Conservation (phyloP, 768 basidiomycete genomes). For the Boletus fagicola region DNA sequence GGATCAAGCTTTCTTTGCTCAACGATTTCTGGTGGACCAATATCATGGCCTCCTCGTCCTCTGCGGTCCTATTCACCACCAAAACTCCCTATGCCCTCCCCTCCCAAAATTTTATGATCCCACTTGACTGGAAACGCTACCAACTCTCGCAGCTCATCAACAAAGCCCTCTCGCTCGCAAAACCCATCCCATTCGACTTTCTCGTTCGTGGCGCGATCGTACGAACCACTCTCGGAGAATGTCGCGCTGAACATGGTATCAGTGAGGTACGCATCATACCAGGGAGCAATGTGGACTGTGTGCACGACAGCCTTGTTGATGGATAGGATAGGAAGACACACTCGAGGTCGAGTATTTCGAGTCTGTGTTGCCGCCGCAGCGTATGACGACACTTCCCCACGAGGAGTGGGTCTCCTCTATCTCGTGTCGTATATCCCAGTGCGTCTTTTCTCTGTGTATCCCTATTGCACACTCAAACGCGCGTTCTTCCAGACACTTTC, state of each 20-base stretch:
- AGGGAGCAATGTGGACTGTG: background rate
- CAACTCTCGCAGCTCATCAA: conserved; percentile 97
- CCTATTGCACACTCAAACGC: background rate
- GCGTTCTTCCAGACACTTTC: conserved; percentile 49
- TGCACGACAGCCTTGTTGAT: conserved; percentile 11
- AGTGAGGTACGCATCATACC: background rate
- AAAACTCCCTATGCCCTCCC: conserved; percentile 21
- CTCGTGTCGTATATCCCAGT: conserved; percentile 15
- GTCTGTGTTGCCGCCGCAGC: conserved; percentile 82
- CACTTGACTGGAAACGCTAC: conserved; percentile 86
- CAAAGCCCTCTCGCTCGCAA: conserved; percentile 68
- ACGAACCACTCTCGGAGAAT: conserved; percentile 47
- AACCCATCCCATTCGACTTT: conserved; percentile 90
- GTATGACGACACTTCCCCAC: conserved; percentile 74
- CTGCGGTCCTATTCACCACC: conserved; percentile 22
- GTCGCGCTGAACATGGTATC: background rate
- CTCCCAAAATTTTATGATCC: conserved; percentile 92
- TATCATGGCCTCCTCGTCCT: conserved; percentile 8
- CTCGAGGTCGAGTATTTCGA: conserved; percentile 91
- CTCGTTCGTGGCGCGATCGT: conserved; percentile 77
- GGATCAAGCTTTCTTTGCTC: background rate
- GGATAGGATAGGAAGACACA: conserved; percentile 68
- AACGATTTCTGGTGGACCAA: background rate
- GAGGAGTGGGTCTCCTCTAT: conserved; percentile 74
- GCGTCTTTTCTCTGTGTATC: background rate